Evolutionary conservation across 2,329 filamentous ascomycete genomes (phyloP).

Genomic region (Phyllosticta capitalensis): DNA sequence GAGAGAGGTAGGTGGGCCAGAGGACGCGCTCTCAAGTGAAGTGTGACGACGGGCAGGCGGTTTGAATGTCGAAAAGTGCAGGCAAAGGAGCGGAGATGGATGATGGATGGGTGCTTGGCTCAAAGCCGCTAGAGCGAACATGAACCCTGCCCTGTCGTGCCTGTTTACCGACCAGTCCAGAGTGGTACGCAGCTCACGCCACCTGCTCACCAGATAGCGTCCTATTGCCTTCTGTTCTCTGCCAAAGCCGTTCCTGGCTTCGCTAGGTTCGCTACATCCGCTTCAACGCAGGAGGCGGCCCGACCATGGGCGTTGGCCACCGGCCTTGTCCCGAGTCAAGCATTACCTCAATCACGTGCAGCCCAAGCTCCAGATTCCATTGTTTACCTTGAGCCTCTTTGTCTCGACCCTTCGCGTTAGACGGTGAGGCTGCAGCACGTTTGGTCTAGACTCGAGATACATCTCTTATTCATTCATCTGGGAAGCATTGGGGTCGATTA

Average conservation of each 20-base stretch:
- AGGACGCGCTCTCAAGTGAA: not conserved
- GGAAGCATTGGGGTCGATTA: not conserved
- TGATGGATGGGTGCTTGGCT: conserved; percentile 9
- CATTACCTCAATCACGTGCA: not conserved
- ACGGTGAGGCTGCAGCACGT: not conserved
- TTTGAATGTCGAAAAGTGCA: conserved; percentile 6
- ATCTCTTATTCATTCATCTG: not conserved
- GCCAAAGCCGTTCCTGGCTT: not conserved
- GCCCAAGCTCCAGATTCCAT: not conserved
- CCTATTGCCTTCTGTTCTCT: not conserved
- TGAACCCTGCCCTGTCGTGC: conserved; percentile 4
- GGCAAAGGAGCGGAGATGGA: conserved; percentile 10
- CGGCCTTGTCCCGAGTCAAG: not conserved
- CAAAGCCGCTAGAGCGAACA: conserved; percentile 8
- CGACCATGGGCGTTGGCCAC: not conserved
- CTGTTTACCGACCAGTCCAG: not conserved
- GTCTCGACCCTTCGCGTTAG: not conserved
- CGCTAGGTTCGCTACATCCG: not conserved
- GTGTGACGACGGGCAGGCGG: not conserved
- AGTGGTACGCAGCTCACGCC: conserved; percentile 9
- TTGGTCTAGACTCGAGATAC: not conserved
- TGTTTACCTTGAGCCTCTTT: not conserved
- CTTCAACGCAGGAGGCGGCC: not conserved
- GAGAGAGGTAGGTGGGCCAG: not conserved
- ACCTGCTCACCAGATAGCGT: not conserved